Base-by-base conservation (phyloP, 1,284 basidiomycete genomes). In the Tilletiaria anomala region DNA sequence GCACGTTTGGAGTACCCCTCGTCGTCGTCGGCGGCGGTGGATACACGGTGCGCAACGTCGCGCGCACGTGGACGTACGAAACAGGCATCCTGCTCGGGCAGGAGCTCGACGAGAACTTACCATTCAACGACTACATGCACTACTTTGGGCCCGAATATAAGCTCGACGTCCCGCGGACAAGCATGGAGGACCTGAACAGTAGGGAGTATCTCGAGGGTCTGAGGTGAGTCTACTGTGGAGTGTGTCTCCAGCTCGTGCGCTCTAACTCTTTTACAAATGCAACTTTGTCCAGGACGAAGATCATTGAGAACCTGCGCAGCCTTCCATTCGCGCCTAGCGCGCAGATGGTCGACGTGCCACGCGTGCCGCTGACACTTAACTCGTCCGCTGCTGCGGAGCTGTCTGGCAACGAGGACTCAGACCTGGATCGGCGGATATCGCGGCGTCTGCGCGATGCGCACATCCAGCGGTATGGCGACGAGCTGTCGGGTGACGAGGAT, bases 141-240 rank as follows among this genome's bases (percentile, higher is more conserved):
- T 97, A 89, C 79, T 97, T 89, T 68, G 91, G 89, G 0, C 93
- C 93, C 11, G 75, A 88, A 44, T 97, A 91, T 70, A 77, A 89
- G 54, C 74, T 97, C 21, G 87, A 94, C 59, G 89, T 97, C 2
- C 75, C 80, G 8, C 75, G 75, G 45, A 96, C 82, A 53, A 94
- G 94, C 62, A 86, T 93, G 80, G 88, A 93, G 49, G 87, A 97
- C 65, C 70, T 84, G 60, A 97, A 97, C 66, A 70, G 82, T 42
- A 77, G 77, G 53, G 81, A 88, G 56, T 85, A 84, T 36, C 70
- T 97, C 16, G 80, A 93, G 45, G 75, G 75, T 47, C 79, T 93
- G 39, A 78, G 80, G 79, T 82, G 52, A 51, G 63, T 48, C 17
- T 17, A 16, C 4, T 26, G 8, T 18, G 12, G 22, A 20, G 16